Base-by-base conservation (phyloP, 805 yeast species). In the Vanderwaltozyma yarrowii region DNA sequence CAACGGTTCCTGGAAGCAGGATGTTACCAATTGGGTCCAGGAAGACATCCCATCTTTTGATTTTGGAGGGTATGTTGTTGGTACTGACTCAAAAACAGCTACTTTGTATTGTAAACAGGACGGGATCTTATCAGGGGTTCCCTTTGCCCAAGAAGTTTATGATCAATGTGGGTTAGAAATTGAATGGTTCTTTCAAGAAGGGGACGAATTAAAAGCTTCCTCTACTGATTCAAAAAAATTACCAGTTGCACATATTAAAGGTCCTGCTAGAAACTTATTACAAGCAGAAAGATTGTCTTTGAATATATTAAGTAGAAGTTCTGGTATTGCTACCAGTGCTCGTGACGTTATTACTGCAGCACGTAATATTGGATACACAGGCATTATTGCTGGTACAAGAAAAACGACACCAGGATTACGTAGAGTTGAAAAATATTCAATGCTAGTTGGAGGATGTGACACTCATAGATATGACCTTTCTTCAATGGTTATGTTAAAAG, bases 341-440 rank as follows among this genome's bases (percentile, higher is more conserved):
- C 60, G 65, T 36, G 60, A 64, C 21, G 71, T 88, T 3, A 64
- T 77, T 37, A 53, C 62, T 5, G 58, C 74, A 41, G 95, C 96
- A 1, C 71, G 77, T 39, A 61, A 71, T 30, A 62, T 71, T 4
- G 92, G 94, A 0, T 89, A 76, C 55, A 64, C 64, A 3, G 97
- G 97, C 0, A 70, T 80, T 18, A 86, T 88, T 56, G 96, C 97
- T 0, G 97, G 96, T 6, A 88, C 97, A 1, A 74, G 97, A 56
- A 88, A 88, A 62, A 89, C 96, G n/a, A 89, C 97, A 0, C 97
- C 97, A 0, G 97, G 97, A 0, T 71, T 88, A 45, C 74, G 97
- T 52, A 67, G 79, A 31, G 63, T 89, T 41, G 97, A 88, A 56
- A 88, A 88, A 58, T 88, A 88, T 62, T 80, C 95, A 18, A 89